Conservation (phyloP, 768 basidiomycete species). For the Paxillus involutus region DNA sequence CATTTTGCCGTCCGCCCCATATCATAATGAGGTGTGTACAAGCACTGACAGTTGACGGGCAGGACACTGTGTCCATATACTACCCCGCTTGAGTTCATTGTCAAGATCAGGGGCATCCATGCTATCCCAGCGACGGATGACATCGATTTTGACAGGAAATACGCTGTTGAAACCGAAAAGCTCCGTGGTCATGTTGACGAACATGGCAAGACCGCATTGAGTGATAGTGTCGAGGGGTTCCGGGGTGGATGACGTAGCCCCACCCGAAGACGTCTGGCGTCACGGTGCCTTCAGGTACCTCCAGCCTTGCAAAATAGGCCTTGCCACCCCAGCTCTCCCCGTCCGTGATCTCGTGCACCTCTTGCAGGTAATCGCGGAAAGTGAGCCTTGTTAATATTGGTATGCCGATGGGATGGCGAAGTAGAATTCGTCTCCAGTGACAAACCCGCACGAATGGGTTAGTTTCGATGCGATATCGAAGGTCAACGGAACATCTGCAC, state of each 20-base stretch:
- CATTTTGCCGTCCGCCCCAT: too few species aligned
- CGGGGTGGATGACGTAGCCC: slow-evolving; percentile 20
- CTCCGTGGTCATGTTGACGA: slow-evolving; percentile 11
- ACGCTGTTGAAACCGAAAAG: slow-evolving; percentile 12
- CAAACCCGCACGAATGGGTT: neutral
- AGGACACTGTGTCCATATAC: slow-evolving; percentile 1
- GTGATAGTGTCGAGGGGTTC: slow-evolving; percentile 19
- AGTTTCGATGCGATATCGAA: slow-evolving; percentile 8
- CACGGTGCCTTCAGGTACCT: slow-evolving; percentile 11
- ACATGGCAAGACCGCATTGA: slow-evolving; percentile 11
- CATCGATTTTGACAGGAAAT: slow-evolving; percentile 12
- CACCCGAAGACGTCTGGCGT: slow-evolving; percentile 9
- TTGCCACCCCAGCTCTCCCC: slow-evolving; percentile 10
- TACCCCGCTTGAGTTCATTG: slow-evolving; percentile 1
- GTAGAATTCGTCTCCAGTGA: slow-evolving; percentile 15
- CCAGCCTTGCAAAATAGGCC: slow-evolving; percentile 10
- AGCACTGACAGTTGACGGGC: too few species aligned
- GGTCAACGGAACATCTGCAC: neutral
- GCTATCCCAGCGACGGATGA: slow-evolving; percentile 12
- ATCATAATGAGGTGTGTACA: too few species aligned
- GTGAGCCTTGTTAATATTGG: slow-evolving; percentile 10
- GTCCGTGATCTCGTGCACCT: slow-evolving; percentile 5
- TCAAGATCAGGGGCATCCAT: slow-evolving; percentile 9
- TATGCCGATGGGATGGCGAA: slow-evolving; percentile 7
- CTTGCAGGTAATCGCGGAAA: slow-evolving; percentile 13